Percentiles rank a stretch among this genome's conserved stretches.
Evolutionary conservation across 495 filamentous ascomycete species (phyloP).

Genomic region (Neurospora sp.): DNA sequence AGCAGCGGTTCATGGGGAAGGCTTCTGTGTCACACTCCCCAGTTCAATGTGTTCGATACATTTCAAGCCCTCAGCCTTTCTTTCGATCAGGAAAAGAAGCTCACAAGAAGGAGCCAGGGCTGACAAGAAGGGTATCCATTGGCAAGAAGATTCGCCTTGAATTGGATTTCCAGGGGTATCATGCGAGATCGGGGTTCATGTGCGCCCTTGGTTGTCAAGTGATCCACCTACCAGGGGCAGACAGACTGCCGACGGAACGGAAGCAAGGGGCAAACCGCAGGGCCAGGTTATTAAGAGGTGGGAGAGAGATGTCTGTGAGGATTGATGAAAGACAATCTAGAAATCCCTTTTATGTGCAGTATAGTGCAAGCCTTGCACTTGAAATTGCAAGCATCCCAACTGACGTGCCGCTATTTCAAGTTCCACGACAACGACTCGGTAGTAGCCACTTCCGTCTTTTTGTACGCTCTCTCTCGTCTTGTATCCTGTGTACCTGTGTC

Average conservation of each 20-base stretch:
- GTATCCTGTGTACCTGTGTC: background rate
- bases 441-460: background rate
- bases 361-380: background rate
- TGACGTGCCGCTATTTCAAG: background rate
- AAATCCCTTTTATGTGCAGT: background rate
- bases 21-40: background rate
- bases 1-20: background rate
- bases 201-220: background rate
- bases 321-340: background rate
- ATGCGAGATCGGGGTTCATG: background rate
- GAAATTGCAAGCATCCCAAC: background rate
- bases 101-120: background rate
- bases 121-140: background rate
- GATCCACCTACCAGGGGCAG: background rate
- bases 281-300: background rate
- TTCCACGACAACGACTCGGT: background rate
- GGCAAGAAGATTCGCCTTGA: background rate
- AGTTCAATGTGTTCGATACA: background rate
- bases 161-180: background rate
- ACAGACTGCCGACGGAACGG: background rate
- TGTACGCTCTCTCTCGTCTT: background rate
- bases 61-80: background rate
- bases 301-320: background rate
- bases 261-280: background rate
- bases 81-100: background rate